Percentiles rank a stretch among this genome's conserved stretches.
phyloP scores from a whole-genome alignment of 2,329 filamentous ascomycete species.

The Dothideomycetidae sp. region DNA sequence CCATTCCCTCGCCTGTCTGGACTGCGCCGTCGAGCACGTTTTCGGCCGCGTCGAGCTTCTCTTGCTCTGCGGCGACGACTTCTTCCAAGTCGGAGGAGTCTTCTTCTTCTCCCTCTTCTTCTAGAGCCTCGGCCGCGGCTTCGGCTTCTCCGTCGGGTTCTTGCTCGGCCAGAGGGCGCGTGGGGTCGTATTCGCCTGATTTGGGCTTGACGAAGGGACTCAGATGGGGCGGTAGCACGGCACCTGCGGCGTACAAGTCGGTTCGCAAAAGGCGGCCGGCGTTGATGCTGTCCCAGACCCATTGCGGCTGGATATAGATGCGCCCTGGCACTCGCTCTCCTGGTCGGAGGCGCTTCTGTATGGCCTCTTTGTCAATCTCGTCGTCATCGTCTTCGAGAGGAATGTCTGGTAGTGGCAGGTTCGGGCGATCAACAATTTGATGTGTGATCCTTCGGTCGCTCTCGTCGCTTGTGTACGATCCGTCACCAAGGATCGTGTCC shows the following conservation, averaged over 20 bases:
- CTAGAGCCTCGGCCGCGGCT: constrained; percentile 18
- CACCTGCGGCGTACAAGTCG: constrained; percentile 79
- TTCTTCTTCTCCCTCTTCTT: constrained; percentile 29
- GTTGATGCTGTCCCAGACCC: constrained; percentile 96
- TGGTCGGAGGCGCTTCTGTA: constrained; percentile 29
- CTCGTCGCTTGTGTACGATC: constrained; percentile 84
- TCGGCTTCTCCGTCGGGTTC: constrained; percentile 77
- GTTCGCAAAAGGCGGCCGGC: constrained; percentile 75
- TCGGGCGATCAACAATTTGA: constrained; percentile 84
- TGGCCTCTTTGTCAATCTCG: constrained; percentile 40
- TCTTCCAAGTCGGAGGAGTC: constrained; percentile 27
- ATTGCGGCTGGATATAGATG: constrained; percentile 90
- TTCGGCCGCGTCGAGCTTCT: constrained; percentile 29
- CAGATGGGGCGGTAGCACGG: constrained; percentile 80
- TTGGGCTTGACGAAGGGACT: constrained; percentile 88
- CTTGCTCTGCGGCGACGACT: constrained; percentile 12
- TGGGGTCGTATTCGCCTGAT: constrained; percentile 84
- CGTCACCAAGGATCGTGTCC: constrained; percentile 81
- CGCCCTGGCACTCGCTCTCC: constrained; percentile 77
- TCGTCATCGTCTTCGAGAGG: constrained; percentile 43
- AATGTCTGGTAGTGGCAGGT: constrained; percentile 39
- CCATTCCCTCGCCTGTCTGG: constrained; percentile 29
- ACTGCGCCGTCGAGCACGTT: constrained; percentile 34
- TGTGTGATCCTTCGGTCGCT: constrained; percentile 82
- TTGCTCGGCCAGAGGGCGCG: constrained; percentile 69